Evolutionary conservation across 2,329 filamentous ascomycete species (phyloP).

Genomic region (Colletotrichum graminicola): DNA sequence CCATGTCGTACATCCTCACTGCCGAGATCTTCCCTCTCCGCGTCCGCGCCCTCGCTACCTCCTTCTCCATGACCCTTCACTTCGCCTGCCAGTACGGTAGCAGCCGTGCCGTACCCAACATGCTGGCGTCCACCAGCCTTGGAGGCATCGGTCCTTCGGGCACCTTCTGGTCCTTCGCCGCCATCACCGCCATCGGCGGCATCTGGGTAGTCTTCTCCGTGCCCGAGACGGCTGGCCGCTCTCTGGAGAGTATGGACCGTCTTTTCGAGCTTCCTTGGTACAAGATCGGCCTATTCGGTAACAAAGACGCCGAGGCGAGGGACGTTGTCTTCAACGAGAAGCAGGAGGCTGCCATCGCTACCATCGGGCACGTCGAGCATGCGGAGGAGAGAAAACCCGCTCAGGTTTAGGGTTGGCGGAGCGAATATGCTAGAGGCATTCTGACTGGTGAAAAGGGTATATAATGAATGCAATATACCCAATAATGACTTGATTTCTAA

Average conservation of each 20-base stretch:
- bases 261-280: slow-evolving; percentile 82
- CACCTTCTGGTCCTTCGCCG: slow-evolving; percentile 82
- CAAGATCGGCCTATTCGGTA: slow-evolving; percentile 73
- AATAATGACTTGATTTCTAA: slow-evolving; percentile 30
- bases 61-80: slow-evolving; percentile 81
- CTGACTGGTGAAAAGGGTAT: slow-evolving; percentile 14
- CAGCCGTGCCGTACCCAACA: slow-evolving; percentile 78
- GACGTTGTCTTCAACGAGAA: slow-evolving; percentile 61
- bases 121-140: slow-evolving; percentile 67
- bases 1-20: slow-evolving; percentile 82
- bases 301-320: slow-evolving; percentile 62
- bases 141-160: slow-evolving; percentile 70
- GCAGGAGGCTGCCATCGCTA: slow-evolving; percentile 52
- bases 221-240: slow-evolving; percentile 77
- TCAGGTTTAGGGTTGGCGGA: slow-evolving; percentile 16
- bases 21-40: slow-evolving; percentile 83
- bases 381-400: slow-evolving; percentile 49
- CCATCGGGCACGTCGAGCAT: slow-evolving; percentile 50
- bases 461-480: slow-evolving; percentile 41
- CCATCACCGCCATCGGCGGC: slow-evolving; percentile 75
- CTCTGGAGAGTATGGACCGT: slow-evolving; percentile 77
- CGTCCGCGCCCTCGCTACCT: slow-evolving; percentile 77
- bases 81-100: slow-evolving; percentile 86
- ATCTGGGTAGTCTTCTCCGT: slow-evolving; percentile 79
- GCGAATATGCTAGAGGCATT: not conserved